phyloP scores from a whole-genome alignment of 2,329 filamentous ascomycete genomes.

The Talaromyces sp. region DNA sequence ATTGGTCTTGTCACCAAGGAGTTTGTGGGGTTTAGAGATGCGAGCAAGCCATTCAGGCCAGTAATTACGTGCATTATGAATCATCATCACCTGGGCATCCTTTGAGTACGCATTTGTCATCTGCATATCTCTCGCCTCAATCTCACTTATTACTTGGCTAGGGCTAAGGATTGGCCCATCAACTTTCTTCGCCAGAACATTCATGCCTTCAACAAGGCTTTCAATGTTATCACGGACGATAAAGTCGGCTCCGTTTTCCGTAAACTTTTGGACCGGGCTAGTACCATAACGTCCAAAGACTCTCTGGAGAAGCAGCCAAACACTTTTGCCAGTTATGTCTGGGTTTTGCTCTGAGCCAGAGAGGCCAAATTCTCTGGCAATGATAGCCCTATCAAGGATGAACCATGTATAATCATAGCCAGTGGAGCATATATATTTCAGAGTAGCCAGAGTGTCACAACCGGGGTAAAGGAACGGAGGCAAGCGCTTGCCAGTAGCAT shows the following conservation, averaged over 20 bases:
- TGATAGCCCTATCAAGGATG: constrained; percentile 56
- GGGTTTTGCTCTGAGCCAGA: constrained; percentile 64
- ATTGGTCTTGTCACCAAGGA: too few species aligned
- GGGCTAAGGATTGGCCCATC: too few species aligned
- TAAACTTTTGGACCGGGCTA: background rate
- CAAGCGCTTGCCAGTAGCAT: constrained; percentile 57
- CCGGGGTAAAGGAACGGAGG: constrained; percentile 58
- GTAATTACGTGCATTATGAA: too few species aligned
- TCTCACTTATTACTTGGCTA: too few species aligned
- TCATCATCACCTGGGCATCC: too few species aligned
- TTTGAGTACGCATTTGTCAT: too few species aligned
- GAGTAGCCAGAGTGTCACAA: constrained; percentile 55
- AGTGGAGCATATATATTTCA: constrained; percentile 58
- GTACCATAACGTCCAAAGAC: background rate
- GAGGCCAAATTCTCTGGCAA: constrained; percentile 59
- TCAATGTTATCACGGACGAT: background rate
- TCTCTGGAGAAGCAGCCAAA: constrained; percentile 45
- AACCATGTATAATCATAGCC: constrained; percentile 65
- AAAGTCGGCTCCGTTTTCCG: background rate
- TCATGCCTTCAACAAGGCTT: background rate
- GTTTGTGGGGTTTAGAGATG: too few species aligned
- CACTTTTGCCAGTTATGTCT: constrained; percentile 57
- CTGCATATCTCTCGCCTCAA: too few species aligned
- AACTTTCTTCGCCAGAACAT: background rate
- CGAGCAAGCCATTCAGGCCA: too few species aligned